Conservation (phyloP, 208 protist genomes). For the Crithidia acanthocephali region DNA sequence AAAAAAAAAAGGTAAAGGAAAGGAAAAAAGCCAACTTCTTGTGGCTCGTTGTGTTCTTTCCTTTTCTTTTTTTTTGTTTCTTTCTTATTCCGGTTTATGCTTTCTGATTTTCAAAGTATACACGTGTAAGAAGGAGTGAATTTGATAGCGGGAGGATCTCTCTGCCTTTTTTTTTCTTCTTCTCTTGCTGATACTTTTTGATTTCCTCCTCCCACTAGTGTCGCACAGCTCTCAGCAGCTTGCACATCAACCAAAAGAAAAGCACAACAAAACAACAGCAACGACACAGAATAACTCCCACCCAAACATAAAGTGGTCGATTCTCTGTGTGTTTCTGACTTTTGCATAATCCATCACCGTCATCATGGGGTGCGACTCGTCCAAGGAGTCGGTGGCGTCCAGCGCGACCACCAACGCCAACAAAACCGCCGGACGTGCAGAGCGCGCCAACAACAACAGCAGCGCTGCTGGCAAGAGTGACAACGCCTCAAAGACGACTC, state of each 20-base stretch:
- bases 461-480: not conserved
- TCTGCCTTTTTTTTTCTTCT: no score
- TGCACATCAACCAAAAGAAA: not conserved
- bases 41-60: not conserved
- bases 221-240: not conserved
- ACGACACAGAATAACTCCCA: not conserved
- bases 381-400: slow-evolving; percentile 39
- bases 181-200: no score
- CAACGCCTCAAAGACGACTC: slow-evolving; percentile 12
- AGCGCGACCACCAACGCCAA: not conserved
- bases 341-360: not conserved
- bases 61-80: slow-evolving; percentile 8
- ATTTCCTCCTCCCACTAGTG: not conserved
- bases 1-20: no score
- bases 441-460: slow-evolving; percentile 4
- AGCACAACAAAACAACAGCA: not conserved
- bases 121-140: no score
- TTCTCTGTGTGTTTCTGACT: not conserved
- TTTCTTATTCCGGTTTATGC: not conserved
- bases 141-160: no score
- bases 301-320: no score
- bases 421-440: not conserved
- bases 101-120: not conserved
- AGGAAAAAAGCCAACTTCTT: no score
- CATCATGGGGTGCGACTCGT: slow-evolving; percentile 52